Conservation (phyloP, 495 filamentous ascomycete genomes). For the Daldinia concentrica region DNA sequence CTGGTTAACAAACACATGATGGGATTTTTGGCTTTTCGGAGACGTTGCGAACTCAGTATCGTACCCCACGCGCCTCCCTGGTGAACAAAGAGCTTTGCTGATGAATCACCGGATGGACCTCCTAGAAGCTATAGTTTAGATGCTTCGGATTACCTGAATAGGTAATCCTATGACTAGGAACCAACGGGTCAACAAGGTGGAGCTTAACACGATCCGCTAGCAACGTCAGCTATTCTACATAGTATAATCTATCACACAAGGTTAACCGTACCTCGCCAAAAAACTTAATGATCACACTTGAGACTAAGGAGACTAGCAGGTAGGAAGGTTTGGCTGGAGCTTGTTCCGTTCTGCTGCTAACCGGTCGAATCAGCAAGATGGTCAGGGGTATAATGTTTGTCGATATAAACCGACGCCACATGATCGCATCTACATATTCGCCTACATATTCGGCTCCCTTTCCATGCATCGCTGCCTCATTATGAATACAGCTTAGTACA, state of each 20-base stretch:
- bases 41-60: slow-evolving; percentile 13
- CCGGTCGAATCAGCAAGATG: slow-evolving; percentile 18
- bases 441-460: slow-evolving; percentile 20
- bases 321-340: slow-evolving; percentile 22
- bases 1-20: slow-evolving; percentile 19
- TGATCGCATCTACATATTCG: slow-evolving; percentile 27
- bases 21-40: background rate
- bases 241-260: slow-evolving; percentile 28
- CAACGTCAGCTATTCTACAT: slow-evolving; percentile 23
- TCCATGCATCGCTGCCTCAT: slow-evolving; percentile 41
- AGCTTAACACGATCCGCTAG: slow-evolving; percentile 32
- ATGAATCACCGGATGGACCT: slow-evolving; percentile 25
- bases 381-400: slow-evolving; percentile 27
- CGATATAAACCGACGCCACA: slow-evolving; percentile 35
- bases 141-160: slow-evolving; percentile 38
- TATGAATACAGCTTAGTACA: slow-evolving; percentile 3
- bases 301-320: slow-evolving; percentile 5
- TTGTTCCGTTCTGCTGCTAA: slow-evolving; percentile 1
- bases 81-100: slow-evolving; percentile 26
- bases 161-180: slow-evolving; percentile 35
- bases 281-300: slow-evolving; percentile 30
- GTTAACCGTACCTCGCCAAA: slow-evolving; percentile 31
- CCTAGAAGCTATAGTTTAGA: slow-evolving; percentile 20
- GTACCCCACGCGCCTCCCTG: slow-evolving; percentile 22
- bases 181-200: slow-evolving; percentile 23